Evolutionary conservation across 805 yeast genomes (phyloP), one percentile per base, ranked within the genome.

Genomic region (Starmerella sirachaensis): DNA sequence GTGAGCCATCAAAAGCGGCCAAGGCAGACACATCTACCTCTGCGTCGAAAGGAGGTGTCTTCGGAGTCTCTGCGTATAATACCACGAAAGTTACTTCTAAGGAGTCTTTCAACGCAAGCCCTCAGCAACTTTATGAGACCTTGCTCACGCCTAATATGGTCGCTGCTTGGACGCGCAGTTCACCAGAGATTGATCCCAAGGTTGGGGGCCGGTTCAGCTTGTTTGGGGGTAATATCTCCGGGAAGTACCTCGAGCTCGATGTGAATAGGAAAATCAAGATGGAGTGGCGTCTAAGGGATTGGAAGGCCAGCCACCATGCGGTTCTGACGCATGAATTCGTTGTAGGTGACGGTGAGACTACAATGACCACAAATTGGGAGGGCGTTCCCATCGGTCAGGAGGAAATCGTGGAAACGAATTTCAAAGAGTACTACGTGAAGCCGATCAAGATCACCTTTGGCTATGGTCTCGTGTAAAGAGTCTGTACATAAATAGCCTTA

Each of bases 301-400:
- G 99, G 99, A 79, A 78, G 55, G 60, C 61, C n/a, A 93, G 80
- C 25, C 91, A 83, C 57, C 78, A 53, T 55, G 91, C 96, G 1
- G 66, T 65, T 4, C 63, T 91, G 50, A 66, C 65, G 17, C 69
- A 88, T 48, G 65, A 62, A 26, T 71, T 91, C 48, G 72, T 72
- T 40, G 83, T 83, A 55, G 91, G 88, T 20, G 69, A 72, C n/a
- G 71, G 80, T 30, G 96, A 85, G 51, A 91, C 98, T 3, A 74
- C 70, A 41, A 65, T 86, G 63, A 74, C 74, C 42, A 84, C 85
- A 14, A 64, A 68, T 30, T 84, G 88, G 73, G 65, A 73, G 13
- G 96, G 96, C 12, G 78, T 91, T 34, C 99, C 99, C 13, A 68
- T 88, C 27, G 99, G 97, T 11, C 93, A 91, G 57, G 97, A 91